Percentiles rank a stretch among this genome's conserved stretches.
Evolutionary conservation across 2,329 filamentous ascomycete genomes (phyloP).

Genomic region (Simplicillium sp.): DNA sequence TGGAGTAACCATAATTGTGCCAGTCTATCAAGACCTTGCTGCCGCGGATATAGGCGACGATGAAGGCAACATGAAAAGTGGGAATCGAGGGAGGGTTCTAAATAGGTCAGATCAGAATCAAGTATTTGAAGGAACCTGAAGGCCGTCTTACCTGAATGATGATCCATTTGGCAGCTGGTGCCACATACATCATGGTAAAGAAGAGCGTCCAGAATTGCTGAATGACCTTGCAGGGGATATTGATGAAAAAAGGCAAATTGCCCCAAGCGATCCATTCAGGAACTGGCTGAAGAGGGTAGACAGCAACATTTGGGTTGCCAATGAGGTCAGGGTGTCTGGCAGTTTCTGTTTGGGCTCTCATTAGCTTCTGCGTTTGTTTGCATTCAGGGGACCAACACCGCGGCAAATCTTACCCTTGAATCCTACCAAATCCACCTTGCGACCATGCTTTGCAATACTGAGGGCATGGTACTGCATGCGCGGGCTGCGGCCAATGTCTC

Average conservation of each 20-base stretch:
- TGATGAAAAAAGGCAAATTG: conserved; percentile 65
- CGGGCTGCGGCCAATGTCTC: conserved; percentile 90
- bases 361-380: conserved; percentile 1
- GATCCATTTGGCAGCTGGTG: conserved; percentile 72
- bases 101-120: conserved; percentile 4
- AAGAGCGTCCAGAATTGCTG: conserved; percentile 71
- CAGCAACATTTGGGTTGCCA: conserved; percentile 56
- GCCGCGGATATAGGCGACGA: conserved; percentile 67
- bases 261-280: conserved; percentile 59
- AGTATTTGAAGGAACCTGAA: not conserved
- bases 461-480: conserved; percentile 98
- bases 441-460: conserved; percentile 77
- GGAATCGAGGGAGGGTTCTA: conserved; percentile 94
- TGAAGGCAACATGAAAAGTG: conserved; percentile 65
- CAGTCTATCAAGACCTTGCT: conserved; percentile 86
- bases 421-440: conserved; percentile 74
- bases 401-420: conserved; percentile 59
- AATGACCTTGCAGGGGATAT: conserved; percentile 76
- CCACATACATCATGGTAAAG: conserved; percentile 61
- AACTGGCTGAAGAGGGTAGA: conserved; percentile 60
- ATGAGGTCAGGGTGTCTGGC: conserved; percentile 70
- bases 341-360: conserved; percentile 47
- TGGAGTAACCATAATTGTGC: conserved; percentile 98
- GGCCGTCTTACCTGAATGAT: conserved; percentile 56
- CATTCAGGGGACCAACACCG: not conserved